Conservation (phyloP, 169 alveolate species). For the Cryptosporidium baileyi region DNA sequence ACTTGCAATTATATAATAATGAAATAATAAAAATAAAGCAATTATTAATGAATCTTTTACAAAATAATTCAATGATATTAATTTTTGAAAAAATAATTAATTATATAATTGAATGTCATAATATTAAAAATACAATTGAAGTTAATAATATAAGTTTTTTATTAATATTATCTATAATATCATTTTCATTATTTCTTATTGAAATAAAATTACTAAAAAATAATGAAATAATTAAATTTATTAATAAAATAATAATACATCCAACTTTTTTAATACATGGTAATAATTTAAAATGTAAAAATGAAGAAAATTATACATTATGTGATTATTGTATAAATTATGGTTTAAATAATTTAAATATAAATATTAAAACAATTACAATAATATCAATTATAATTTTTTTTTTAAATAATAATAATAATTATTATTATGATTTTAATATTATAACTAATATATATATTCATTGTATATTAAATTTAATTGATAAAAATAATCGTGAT, state of each 20-base stretch:
- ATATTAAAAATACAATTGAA: background rate
- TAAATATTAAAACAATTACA: background rate
- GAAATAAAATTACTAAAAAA: background rate
- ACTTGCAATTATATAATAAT: background rate
- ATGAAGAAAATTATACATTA: background rate
- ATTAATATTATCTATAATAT: background rate
- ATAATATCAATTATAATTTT: background rate
- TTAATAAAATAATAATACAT: background rate
- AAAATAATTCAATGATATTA: background rate
- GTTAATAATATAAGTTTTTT: background rate
- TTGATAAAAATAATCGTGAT: background rate
- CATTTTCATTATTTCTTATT: background rate
- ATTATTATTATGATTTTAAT: background rate
- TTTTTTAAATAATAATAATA: background rate
- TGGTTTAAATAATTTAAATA: background rate
- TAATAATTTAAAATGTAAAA: background rate
- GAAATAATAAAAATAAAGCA: background rate
- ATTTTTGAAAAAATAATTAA: conserved; percentile 1
- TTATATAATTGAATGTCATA: conserved; percentile 5
- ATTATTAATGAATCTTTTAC: background rate
- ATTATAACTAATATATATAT: background rate
- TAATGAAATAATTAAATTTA: background rate
- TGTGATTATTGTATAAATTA: conserved; percentile 21
- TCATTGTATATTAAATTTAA: background rate
- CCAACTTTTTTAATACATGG: conserved; percentile 7